Percentiles rank a stretch among this genome's conserved stretches.
These are phyloP conservation scores for Epichloe hybrida DNA, from an alignment of 2,329 filamentous ascomycete species.

Conservation along the genomic window DNA sequence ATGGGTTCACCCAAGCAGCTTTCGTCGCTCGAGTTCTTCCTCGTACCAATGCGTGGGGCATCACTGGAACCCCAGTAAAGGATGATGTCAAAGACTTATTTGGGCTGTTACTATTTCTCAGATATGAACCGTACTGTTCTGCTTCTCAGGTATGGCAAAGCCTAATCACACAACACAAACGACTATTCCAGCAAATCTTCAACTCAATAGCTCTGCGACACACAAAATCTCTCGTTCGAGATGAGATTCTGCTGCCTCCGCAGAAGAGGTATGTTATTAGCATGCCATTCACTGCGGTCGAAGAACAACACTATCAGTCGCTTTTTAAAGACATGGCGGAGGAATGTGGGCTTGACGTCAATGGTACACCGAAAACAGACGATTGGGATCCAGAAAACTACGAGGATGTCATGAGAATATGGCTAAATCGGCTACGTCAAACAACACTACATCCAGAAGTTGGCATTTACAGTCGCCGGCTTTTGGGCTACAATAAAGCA, in stretches of 20 bases:
- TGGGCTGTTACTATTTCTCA: slow-evolving; percentile 69
- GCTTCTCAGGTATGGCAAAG: slow-evolving; percentile 52
- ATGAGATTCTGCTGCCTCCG: slow-evolving; percentile 64
- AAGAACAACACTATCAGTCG: slow-evolving; percentile 76
- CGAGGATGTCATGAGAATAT: slow-evolving; percentile 63
- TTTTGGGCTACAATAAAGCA: slow-evolving; percentile 45
- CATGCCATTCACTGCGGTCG: slow-evolving; percentile 78
- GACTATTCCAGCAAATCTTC: slow-evolving; percentile 57
- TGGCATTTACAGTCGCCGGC: slow-evolving; percentile 50
- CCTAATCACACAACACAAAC: slow-evolving; percentile 46
- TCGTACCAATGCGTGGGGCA: slow-evolving; percentile 76
- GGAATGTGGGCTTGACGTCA: slow-evolving; percentile 48
- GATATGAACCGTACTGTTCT: slow-evolving; percentile 61
- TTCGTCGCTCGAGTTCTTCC: slow-evolving; percentile 68
- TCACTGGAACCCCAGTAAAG: slow-evolving; percentile 77
- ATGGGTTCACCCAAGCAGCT: slow-evolving; percentile 71
- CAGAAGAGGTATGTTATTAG: slow-evolving; percentile 82
- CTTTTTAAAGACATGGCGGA: slow-evolving; percentile 65
- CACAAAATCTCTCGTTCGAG: slow-evolving; percentile 66
- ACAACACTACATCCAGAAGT: slow-evolving; percentile 79
- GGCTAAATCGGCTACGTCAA: slow-evolving; percentile 66
- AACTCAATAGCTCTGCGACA: slow-evolving; percentile 64
- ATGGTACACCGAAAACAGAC: slow-evolving; percentile 47
- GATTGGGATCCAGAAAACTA: slow-evolving; percentile 53
- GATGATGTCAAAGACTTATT: slow-evolving; percentile 65